Evolutionary conservation across 2,329 filamentous ascomycete genomes (phyloP), one percentile per base, ranked within the genome.

Genomic region (Pestalotiopsis fici): DNA sequence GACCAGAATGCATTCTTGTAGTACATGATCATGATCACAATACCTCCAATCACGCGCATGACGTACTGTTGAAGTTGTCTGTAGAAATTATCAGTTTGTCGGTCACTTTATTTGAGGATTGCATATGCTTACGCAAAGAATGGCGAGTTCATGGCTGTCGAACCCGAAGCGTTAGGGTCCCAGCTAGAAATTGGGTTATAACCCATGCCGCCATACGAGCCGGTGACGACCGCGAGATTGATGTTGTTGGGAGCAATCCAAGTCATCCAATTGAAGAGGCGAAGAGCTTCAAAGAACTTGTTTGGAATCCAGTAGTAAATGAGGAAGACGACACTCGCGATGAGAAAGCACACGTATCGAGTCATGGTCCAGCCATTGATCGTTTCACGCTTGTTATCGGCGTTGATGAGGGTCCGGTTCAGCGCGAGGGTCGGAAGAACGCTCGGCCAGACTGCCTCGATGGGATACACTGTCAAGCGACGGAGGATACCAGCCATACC

Each of bases 261-360:
- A 0, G 81, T 81, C 71, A 86, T 81, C 82, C 84, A 87, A 66
- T 78, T 82, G 71, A 87, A 86, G 68, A 76, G 74, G 0, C 76
- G 77, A 2, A 85, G 70, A 1, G 76, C 79, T 18, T 74, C 71
- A 69, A 85, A 85, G 5, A 86, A 70, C 66, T 79, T 82, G 67
- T 82, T 80, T 0, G 84, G 84, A 47, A 87, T 74, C 81, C 82
- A 85, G 66, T 82, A 85, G 72, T 80, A 86, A 3, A 82, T 57
- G 59, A 86, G 86, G 78, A 86, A 85, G 66, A 73, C 77, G 1
- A 68, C 69, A 54, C 82, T 82, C 1, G 75, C 73, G 3, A 81
- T 69, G 18, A 79, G 37, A 73, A 86, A 86, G 69, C 85, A 83
- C 6, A 73, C 76, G 65, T 82, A 79, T 3, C 83, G 81, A 1